phyloP scores from a whole-genome alignment of 2,329 filamentous ascomycete species.

The Fusarium sp. region DNA sequence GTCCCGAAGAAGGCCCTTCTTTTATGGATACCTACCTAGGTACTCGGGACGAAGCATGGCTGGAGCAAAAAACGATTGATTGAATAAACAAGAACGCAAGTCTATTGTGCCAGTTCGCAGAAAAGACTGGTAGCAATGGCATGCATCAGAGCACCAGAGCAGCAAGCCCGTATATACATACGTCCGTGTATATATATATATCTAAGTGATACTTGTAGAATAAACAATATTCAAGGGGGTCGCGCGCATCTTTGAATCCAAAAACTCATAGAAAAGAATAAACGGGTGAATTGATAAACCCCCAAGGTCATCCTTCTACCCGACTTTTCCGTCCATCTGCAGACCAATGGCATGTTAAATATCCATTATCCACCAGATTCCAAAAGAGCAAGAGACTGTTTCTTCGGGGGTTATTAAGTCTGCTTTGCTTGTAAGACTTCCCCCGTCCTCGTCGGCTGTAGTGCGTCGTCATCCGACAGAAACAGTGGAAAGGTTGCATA shows the following conservation, averaged over 20 bases:
- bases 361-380: slow-evolving; percentile 14
- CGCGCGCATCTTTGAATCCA: slow-evolving; percentile 20
- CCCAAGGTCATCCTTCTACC: slow-evolving; percentile 16
- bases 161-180: slow-evolving; percentile 12
- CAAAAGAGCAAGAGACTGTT: slow-evolving; percentile 30
- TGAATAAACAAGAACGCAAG: slow-evolving; percentile 11
- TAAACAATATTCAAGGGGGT: slow-evolving; percentile 16
- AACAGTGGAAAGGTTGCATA: slow-evolving; percentile 7
- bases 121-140: slow-evolving; percentile 14
- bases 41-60: neutral
- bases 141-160: neutral
- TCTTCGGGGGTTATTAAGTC: slow-evolving; percentile 22
- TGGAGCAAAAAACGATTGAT: neutral
- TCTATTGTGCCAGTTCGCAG: slow-evolving; percentile 28
- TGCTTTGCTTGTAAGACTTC: slow-evolving; percentile 29
- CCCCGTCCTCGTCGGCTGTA: slow-evolving; percentile 5
- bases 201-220: neutral
- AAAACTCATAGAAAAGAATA: slow-evolving; percentile 2
- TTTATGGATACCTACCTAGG: too few species aligned
- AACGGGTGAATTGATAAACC: slow-evolving; percentile 18
- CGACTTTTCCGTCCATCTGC: slow-evolving; percentile 23
- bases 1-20: slow-evolving; percentile 22
- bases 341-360: slow-evolving; percentile 4
- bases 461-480: slow-evolving; percentile 4
- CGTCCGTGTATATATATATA: slow-evolving; percentile 11